A percentile compares a stretch with the other conserved stretches of the same genome.
phyloP scores from a whole-genome alignment of 2,329 filamentous ascomycete genomes.

The Hypoxylon sp. region DNA sequence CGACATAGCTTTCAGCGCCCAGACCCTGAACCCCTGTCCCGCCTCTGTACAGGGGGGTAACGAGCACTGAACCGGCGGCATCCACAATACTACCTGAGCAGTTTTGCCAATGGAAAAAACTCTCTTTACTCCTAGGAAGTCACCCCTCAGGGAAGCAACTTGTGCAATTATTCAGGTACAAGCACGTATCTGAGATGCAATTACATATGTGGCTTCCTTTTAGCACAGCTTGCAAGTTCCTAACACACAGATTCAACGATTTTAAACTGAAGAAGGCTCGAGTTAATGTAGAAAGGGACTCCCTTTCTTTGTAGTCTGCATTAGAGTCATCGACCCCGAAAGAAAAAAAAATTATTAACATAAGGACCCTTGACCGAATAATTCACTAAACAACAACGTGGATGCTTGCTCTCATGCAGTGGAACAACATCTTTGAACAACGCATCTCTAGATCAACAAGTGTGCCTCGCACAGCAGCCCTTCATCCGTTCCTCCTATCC shows the following conservation, averaged over 20 bases:
- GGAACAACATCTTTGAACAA: slow-evolving; percentile 46
- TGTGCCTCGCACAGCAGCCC: slow-evolving; percentile 20
- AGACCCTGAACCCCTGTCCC: slow-evolving; percentile 42
- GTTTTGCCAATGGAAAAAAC: slow-evolving; percentile 4
- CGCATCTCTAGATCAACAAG: slow-evolving; percentile 34
- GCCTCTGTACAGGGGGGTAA: slow-evolving; percentile 33
- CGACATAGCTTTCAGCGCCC: slow-evolving; percentile 44
- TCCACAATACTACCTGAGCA: slow-evolving; percentile 4
- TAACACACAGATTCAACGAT: background rate
- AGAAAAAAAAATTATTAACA: background rate
- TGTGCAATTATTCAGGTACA: background rate
- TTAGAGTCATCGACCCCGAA: slow-evolving; percentile 20
- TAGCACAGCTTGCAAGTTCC: slow-evolving; percentile 4
- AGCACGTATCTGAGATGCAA: background rate
- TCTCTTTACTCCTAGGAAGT: slow-evolving; percentile 4
- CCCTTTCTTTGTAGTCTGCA: slow-evolving; percentile 15
- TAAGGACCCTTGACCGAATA: slow-evolving; percentile 32
- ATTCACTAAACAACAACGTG: slow-evolving; percentile 39
- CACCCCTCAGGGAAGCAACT: slow-evolving; percentile 10
- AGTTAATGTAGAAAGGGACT: slow-evolving; percentile 1
- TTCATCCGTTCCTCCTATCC: slow-evolving; percentile 12
- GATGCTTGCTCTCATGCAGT: slow-evolving; percentile 37
- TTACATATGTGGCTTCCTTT: background rate
- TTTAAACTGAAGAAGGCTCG: slow-evolving; percentile 12
- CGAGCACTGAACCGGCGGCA: slow-evolving; percentile 19